Percentiles rank a stretch among this genome's conserved stretches.
These are phyloP conservation scores for Phytomonas sp. DNA, from an alignment of 208 protist species.

Conservation along the genomic window DNA sequence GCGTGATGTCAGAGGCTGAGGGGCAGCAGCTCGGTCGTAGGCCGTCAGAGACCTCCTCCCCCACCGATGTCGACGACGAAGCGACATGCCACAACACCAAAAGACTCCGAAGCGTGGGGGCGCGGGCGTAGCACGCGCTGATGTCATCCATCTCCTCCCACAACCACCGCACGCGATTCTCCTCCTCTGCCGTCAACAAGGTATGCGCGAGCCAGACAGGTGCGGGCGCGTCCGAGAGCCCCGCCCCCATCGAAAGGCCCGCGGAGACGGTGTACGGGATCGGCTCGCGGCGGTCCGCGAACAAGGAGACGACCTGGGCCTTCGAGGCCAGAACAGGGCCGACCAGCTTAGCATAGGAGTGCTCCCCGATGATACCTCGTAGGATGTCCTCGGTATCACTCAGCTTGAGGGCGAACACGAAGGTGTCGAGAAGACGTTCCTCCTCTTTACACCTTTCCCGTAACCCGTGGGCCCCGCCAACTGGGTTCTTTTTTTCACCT, in stretches of 20 bases:
- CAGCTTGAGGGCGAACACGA: constrained; percentile 60
- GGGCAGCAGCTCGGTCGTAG: constrained; percentile 9
- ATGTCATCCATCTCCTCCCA: constrained; percentile 44
- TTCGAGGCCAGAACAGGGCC: constrained; percentile 12
- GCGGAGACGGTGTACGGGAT: not conserved
- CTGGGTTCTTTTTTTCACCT: not conserved
- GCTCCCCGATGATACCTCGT: constrained; percentile 12
- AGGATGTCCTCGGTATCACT: constrained; percentile 29
- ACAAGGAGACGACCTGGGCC: constrained; percentile 22
- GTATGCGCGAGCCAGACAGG: constrained; percentile 19
- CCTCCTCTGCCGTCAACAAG: constrained; percentile 61
- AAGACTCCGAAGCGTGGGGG: constrained; percentile 67
- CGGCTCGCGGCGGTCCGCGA: constrained; percentile 13
- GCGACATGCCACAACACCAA: constrained; percentile 37
- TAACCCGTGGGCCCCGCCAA: not conserved
- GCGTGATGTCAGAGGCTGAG: constrained; percentile 9
- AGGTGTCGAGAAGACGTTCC: constrained; percentile 33
- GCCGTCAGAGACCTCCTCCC: not conserved
- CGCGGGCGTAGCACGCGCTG: constrained; percentile 38
- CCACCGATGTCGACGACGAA: constrained; percentile 3
- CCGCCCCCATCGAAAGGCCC: not conserved
- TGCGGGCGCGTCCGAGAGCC: not conserved
- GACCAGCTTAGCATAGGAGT: constrained; percentile 23
- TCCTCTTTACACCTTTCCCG: constrained; percentile 14
- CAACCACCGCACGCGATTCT: constrained; percentile 68